A percentile compares a stretch with the other conserved stretches of the same genome.
Conservation (phyloP, 331 rosid species). For the Acacia concinna region DNA sequence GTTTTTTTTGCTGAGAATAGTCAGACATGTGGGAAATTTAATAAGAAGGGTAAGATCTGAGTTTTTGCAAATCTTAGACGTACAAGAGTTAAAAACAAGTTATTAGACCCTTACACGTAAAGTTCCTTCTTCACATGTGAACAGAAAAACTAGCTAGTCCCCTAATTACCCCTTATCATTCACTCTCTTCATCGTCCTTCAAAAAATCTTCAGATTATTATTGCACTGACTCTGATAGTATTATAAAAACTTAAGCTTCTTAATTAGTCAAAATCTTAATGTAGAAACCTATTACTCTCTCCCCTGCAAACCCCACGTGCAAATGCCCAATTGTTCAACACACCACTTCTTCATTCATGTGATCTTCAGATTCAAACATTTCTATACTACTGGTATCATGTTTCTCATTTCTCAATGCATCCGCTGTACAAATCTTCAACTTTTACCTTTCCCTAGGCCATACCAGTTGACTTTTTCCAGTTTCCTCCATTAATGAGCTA, state of each 20-base stretch:
- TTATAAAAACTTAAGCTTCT: slow-evolving; percentile 11
- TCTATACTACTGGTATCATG: slow-evolving; percentile 30
- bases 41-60: background rate
- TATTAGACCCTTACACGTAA: background rate
- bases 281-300: slow-evolving; percentile 29
- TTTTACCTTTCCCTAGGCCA: slow-evolving; percentile 30
- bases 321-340: slow-evolving; percentile 30
- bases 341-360: slow-evolving; percentile 29
- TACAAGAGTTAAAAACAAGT: background rate
- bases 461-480: slow-evolving; percentile 27
- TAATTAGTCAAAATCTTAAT: slow-evolving; percentile 42
- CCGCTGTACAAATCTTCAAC: slow-evolving; percentile 23
- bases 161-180: slow-evolving; percentile 28
- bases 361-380: slow-evolving; percentile 43
- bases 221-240: slow-evolving; percentile 40
- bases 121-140: background rate
- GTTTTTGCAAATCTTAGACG: background rate
- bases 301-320: slow-evolving; percentile 50
- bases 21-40: background rate
- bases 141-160: slow-evolving; percentile 34
- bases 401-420: slow-evolving; percentile 19
- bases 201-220: slow-evolving; percentile 4
- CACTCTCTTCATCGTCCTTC: slow-evolving; percentile 26
- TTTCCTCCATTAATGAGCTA: slow-evolving; percentile 5
- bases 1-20: background rate